Evolutionary conservation across 345 rosid genomes (phyloP).

Genomic region (Heritiera littoralis): DNA sequence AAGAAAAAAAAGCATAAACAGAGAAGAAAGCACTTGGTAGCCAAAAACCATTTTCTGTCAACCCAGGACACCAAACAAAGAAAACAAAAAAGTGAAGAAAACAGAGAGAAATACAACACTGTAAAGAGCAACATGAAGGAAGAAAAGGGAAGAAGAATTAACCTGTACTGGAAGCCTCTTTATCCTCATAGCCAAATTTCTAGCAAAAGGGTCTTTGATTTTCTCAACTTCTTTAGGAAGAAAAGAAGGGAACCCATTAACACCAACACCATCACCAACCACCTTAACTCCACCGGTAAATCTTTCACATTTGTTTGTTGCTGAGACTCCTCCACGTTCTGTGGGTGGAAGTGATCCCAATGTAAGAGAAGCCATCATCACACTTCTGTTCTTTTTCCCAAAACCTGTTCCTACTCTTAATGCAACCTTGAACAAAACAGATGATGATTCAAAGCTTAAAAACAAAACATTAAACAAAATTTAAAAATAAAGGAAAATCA

Average conservation of each 20-base stretch:
- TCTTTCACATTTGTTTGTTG: slow-evolving; percentile 8
- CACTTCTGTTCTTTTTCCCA: background rate
- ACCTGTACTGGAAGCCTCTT: slow-evolving; percentile 76
- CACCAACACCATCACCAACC: slow-evolving; percentile 23
- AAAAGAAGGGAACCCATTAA: slow-evolving; percentile 64
- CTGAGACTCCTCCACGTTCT: background rate
- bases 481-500: too few species aligned
- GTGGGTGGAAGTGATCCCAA: slow-evolving; percentile 24
- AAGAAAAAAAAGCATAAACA: background rate
- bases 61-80: background rate
- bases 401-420: background rate
- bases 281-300: slow-evolving; percentile 16
- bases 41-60: background rate
- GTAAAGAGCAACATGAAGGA: background rate
- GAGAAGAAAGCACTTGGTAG: too few species aligned
- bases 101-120: background rate
- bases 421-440: background rate
- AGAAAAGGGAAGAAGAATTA: slow-evolving; percentile 10
- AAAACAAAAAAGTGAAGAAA: background rate
- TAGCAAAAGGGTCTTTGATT: slow-evolving; percentile 78
- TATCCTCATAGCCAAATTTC: slow-evolving; percentile 66
- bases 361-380: slow-evolving; percentile 23
- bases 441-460: background rate
- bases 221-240: slow-evolving; percentile 74
- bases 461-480: background rate